Evolutionary conservation across 768 basidiomycete genomes (phyloP).

Genomic region (Leucogyrophana mollusca): DNA sequence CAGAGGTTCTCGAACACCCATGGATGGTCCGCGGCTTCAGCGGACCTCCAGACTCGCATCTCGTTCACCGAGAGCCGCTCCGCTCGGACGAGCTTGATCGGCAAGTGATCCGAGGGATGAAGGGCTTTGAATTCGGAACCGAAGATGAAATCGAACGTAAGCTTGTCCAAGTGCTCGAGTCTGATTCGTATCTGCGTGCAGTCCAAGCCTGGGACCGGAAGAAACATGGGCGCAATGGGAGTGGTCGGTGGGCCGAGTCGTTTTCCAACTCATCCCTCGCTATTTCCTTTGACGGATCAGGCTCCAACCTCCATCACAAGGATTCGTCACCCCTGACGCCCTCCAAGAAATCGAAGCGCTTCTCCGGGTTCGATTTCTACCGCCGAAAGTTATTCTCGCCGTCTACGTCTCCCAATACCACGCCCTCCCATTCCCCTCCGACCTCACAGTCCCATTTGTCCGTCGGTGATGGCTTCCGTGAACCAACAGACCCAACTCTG

Average conservation of each 20-base stretch:
- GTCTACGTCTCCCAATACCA: constrained; percentile 43
- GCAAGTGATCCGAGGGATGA: constrained; percentile 86
- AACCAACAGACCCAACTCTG: constrained; percentile 76
- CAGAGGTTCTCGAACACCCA: constrained; percentile 84
- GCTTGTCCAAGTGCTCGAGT: constrained; percentile 70
- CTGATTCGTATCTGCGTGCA: constrained; percentile 72
- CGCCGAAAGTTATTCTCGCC: constrained; percentile 81
- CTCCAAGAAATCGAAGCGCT: constrained; percentile 74
- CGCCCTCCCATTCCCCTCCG: constrained; percentile 62
- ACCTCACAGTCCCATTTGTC: constrained; percentile 57
- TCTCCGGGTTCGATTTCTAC: constrained; percentile 95
- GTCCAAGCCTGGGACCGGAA: constrained; percentile 80
- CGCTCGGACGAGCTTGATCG: constrained; percentile 86
- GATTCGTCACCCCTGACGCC: constrained; percentile 36
- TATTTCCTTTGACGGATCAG: constrained; percentile 54
- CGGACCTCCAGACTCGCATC: constrained; percentile 78
- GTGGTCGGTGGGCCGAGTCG: constrained; percentile 47
- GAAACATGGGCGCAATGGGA: constrained; percentile 43
- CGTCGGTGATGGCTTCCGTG: constrained; percentile 44
- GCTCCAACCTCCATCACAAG: constrained; percentile 39
- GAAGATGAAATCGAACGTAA: constrained; percentile 81
- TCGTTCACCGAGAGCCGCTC: constrained; percentile 87
- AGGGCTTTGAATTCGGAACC: constrained; percentile 94
- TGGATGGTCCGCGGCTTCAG: constrained; percentile 92
- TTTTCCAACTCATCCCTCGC: constrained; percentile 71